Percentiles rank a stretch among this genome's conserved stretches.
Conservation (phyloP, 192 early-diverging fungal genomes). For the Rhizophagus sp. region DNA sequence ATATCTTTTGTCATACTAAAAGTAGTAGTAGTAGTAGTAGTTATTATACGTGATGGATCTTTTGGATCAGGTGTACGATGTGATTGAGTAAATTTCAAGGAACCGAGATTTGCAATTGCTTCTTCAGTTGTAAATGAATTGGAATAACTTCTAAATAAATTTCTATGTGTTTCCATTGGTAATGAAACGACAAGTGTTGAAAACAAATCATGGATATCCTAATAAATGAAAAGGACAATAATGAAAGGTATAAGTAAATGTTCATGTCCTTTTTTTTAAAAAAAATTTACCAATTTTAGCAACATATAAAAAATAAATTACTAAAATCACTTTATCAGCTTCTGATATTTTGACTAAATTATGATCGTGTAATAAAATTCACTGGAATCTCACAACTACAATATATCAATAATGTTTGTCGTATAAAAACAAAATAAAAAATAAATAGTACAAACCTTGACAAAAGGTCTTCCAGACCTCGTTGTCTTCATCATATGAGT, state of each 20-base stretch:
- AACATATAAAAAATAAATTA: too few species aligned
- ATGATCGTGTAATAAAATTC: too few species aligned
- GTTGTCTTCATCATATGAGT: conserved; percentile 58
- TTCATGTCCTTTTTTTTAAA: not conserved
- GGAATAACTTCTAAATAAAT: conserved; percentile 51
- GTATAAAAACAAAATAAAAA: not conserved
- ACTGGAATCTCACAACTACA: not conserved
- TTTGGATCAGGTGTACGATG: conserved; percentile 48
- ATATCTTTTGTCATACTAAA: conserved; percentile 58
- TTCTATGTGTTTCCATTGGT: conserved; percentile 49
- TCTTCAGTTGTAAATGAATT: conserved; percentile 59
- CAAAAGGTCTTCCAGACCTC: conserved; percentile 57
- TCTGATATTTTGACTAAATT: too few species aligned
- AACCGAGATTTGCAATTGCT: conserved; percentile 49
- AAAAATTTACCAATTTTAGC: too few species aligned
- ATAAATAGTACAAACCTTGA: conserved; percentile 43
- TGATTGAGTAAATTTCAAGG: conserved; percentile 51
- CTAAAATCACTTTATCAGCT: too few species aligned
- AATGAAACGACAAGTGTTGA: conserved; percentile 53
- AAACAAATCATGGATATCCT: conserved; percentile 63
- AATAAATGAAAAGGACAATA: not conserved
- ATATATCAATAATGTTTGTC: not conserved
- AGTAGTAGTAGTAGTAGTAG: conserved; percentile 57
- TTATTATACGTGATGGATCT: conserved; percentile 47
- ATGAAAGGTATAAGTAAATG: not conserved